These are phyloP conservation scores for Excoecaria agallocha DNA, from an alignment of 345 rosid genomes.

Conservation along the genomic window DNA sequence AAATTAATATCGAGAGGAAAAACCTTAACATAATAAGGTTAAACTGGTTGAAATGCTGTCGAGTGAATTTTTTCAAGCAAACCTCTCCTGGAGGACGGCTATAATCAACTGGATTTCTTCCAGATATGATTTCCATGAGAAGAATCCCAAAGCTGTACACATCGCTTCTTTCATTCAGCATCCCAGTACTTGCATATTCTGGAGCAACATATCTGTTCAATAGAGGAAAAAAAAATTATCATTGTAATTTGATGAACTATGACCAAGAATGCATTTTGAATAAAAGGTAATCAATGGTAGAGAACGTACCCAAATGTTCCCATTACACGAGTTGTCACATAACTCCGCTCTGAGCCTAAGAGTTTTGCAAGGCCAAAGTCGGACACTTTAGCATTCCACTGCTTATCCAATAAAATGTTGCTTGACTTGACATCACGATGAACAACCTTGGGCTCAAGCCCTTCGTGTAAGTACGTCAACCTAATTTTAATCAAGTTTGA, in stretches of 20 bases:
- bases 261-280: too few species aligned
- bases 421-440: slow-evolving; percentile 87
- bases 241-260: background rate
- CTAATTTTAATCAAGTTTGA: slow-evolving; percentile 28
- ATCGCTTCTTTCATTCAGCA: slow-evolving; percentile 96
- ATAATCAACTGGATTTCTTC: slow-evolving; percentile 96
- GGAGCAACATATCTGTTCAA: slow-evolving; percentile 82
- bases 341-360: slow-evolving; percentile 77
- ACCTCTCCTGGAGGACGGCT: slow-evolving; percentile 85
- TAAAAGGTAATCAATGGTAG: background rate
- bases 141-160: slow-evolving; percentile 93
- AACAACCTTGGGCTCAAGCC: slow-evolving; percentile 91
- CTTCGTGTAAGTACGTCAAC: slow-evolving; percentile 80
- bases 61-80: slow-evolving; percentile 18
- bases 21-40: background rate
- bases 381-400: slow-evolving; percentile 82
- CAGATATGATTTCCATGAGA: slow-evolving; percentile 87
- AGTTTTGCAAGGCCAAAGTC: slow-evolving; percentile 93
- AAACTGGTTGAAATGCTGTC: slow-evolving; percentile 7
- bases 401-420: slow-evolving; percentile 85
- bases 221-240: background rate
- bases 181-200: slow-evolving; percentile 96
- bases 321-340: slow-evolving; percentile 94
- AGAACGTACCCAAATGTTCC: slow-evolving; percentile 50
- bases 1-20: slow-evolving; percentile 6